phyloP scores from a whole-genome alignment of 2,329 filamentous ascomycete genomes.

The Lasiodiplodia gonubiensis region DNA sequence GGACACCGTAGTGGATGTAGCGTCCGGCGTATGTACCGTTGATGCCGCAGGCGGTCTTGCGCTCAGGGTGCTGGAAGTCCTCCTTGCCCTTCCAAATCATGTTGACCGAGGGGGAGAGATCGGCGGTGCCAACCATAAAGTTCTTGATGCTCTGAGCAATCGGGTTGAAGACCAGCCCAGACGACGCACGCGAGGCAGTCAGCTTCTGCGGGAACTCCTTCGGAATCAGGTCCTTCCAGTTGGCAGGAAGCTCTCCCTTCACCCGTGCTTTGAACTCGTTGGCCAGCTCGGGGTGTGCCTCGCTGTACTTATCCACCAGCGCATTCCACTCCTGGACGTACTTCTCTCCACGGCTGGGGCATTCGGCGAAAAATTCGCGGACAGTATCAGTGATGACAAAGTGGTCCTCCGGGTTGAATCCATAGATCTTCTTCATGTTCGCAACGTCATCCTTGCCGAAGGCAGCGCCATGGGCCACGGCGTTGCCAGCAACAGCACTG shows the following conservation, averaged over 20 bases:
- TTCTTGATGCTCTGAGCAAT: conserved; percentile 81
- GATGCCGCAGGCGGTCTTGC: conserved; percentile 52
- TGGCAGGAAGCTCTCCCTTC: conserved; percentile 53
- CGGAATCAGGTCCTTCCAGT: conserved; percentile 60
- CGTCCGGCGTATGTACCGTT: conserved; percentile 62
- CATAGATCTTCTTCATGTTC: conserved; percentile 59
- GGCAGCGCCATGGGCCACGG: conserved; percentile 64
- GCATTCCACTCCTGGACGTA: conserved; percentile 57
- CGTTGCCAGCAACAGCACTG: conserved; percentile 53
- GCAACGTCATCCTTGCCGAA: conserved; percentile 61
- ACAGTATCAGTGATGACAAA: conserved; percentile 56
- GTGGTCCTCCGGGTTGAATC: conserved; percentile 56
- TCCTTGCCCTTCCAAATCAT: conserved; percentile 61
- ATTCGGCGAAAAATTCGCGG: conserved; percentile 59
- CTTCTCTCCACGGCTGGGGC: conserved; percentile 53
- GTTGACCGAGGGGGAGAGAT: conserved; percentile 59
- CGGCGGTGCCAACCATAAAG: conserved; percentile 78
- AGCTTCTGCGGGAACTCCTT: conserved; percentile 53
- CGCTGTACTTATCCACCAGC: conserved; percentile 51
- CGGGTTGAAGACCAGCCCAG: conserved; percentile 59
- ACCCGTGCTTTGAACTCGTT: conserved; percentile 57
- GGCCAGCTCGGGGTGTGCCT: conserved; percentile 56
- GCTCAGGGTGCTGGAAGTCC: conserved; percentile 55
- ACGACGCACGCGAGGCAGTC: conserved; percentile 58
- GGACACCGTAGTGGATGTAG: conserved; percentile 53